These are phyloP conservation scores for Ascochyta fabae DNA, from an alignment of 2,329 filamentous ascomycete genomes.

Conservation along the genomic window DNA sequence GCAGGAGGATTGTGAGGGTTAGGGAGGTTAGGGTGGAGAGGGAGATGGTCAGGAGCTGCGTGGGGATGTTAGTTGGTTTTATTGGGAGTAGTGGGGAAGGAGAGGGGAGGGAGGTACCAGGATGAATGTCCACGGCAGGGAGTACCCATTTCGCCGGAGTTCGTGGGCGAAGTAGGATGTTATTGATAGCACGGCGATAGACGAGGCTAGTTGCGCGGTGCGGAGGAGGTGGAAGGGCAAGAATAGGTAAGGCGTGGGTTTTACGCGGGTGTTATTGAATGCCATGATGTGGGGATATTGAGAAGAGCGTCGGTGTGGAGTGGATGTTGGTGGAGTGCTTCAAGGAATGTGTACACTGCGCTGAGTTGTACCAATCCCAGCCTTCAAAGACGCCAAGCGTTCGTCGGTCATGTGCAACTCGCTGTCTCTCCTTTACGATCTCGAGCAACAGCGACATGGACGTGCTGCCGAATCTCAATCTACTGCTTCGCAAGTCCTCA, in stretches of 20 bases:
- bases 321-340: background rate
- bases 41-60: slow-evolving; percentile 59
- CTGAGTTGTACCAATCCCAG: background rate
- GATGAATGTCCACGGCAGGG: slow-evolving; percentile 65
- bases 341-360: background rate
- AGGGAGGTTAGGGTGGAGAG: slow-evolving; percentile 59
- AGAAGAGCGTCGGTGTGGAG: background rate
- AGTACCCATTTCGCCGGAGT: slow-evolving; percentile 58
- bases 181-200: slow-evolving; percentile 60
- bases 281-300: slow-evolving; percentile 18
- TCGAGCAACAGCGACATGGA: background rate
- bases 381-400: slow-evolving; percentile 1
- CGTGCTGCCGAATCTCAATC: background rate
- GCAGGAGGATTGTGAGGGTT: slow-evolving; percentile 57
- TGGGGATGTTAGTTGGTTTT: slow-evolving; percentile 1
- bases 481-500: too few species aligned
- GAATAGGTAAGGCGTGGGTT: slow-evolving; percentile 53
- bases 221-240: slow-evolving; percentile 54
- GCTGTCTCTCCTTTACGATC: too few species aligned
- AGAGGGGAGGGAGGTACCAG: slow-evolving; percentile 50
- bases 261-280: slow-evolving; percentile 31
- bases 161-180: slow-evolving; percentile 64
- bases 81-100: too few species aligned
- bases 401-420: background rate
- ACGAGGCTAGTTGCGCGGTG: slow-evolving; percentile 51